phyloP scores from a whole-genome alignment of 179 eudicot species.

The Camellia oleifera region DNA sequence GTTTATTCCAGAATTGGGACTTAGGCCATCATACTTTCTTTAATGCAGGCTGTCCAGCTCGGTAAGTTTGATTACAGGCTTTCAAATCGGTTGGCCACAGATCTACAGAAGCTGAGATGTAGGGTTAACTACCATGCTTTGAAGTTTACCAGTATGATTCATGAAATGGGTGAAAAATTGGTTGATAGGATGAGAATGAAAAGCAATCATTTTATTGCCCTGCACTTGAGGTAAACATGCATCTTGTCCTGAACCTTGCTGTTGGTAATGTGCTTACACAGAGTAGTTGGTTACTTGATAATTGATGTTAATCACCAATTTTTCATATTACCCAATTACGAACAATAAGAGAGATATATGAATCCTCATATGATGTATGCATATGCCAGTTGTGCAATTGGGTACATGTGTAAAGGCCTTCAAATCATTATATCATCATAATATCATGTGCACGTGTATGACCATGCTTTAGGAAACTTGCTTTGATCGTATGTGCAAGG shows the following conservation, averaged over 20 bases:
- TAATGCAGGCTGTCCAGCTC: slow-evolving; percentile 79
- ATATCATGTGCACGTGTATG: slow-evolving; percentile 6
- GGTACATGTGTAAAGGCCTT: neutral
- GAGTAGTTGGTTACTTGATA: neutral
- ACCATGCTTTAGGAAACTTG: slow-evolving; percentile 2
- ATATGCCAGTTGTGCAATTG: neutral
- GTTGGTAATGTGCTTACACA: neutral
- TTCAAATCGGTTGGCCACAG: slow-evolving; percentile 54
- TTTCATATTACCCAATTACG: neutral
- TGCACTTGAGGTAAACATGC: slow-evolving; percentile 66
- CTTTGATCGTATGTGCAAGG: neutral
- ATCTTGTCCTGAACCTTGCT: slow-evolving; percentile 8
- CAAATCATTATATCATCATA: neutral
- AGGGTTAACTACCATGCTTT: slow-evolving; percentile 83
- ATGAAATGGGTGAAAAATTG: slow-evolving; percentile 68
- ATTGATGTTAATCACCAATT: neutral
- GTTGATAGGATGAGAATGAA: slow-evolving; percentile 75
- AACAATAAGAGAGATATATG: neutral
- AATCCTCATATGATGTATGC: neutral
- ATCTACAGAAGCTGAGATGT: slow-evolving; percentile 79
- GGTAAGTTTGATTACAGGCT: slow-evolving; percentile 87
- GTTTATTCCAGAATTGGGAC: neutral
- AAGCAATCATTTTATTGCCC: slow-evolving; percentile 64
- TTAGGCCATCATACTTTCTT: neutral
- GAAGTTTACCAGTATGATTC: slow-evolving; percentile 59